These are phyloP conservation scores for Saccharomycopsis schoenii DNA, from an alignment of 805 yeast species.

Conservation along the genomic window DNA sequence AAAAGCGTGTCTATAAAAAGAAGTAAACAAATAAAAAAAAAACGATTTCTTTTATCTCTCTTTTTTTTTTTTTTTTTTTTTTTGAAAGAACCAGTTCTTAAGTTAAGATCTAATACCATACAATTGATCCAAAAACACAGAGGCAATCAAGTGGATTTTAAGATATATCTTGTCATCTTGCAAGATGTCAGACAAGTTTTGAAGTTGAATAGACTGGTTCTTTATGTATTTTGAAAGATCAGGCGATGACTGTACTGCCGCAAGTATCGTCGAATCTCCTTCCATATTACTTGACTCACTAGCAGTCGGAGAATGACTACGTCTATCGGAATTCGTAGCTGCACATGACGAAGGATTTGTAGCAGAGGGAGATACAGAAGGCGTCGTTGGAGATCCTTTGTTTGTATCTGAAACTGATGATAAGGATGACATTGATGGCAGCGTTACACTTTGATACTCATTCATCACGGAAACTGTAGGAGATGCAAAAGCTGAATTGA, in stretches of 20 bases:
- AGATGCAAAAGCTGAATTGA: background rate
- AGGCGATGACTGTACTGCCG: background rate
- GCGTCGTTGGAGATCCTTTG: background rate
- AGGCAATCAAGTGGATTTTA: slow-evolving; percentile 13
- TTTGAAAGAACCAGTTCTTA: background rate
- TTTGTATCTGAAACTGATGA: background rate
- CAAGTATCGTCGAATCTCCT: background rate
- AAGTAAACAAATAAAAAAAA: background rate
- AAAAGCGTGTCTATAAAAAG: background rate
- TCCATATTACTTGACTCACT: background rate
- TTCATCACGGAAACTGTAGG: background rate
- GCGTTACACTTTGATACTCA: background rate
- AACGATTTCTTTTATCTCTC: too few species aligned
- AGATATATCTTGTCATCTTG: slow-evolving; percentile 12
- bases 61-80: background rate
- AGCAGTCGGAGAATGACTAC: background rate
- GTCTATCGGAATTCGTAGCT: background rate
- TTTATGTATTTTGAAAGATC: slow-evolving; percentile 7
- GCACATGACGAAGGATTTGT: background rate
- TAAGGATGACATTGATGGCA: background rate
- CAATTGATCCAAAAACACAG: slow-evolving; percentile 5
- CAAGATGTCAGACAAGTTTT: slow-evolving; percentile 14
- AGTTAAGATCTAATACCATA: background rate
- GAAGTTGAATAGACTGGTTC: slow-evolving; percentile 8
- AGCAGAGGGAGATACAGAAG: background rate